A percentile compares a stretch with the other conserved stretches of the same genome.
Evolutionary conservation across 164 flowering plant species (phyloP).

Genomic region (Berberis vulgaris): DNA sequence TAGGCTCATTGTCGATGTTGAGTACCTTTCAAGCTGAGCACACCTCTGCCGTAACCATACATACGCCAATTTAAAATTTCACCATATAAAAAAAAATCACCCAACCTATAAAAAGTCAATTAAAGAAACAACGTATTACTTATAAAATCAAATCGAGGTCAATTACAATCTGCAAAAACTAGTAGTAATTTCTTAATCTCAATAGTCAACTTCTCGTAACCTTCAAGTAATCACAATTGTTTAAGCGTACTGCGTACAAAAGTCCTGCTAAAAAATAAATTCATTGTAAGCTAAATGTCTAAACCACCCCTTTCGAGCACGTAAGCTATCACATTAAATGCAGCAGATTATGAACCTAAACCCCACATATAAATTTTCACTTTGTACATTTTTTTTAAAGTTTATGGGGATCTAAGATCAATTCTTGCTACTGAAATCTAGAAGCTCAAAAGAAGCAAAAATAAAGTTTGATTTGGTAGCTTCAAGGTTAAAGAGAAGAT

Average conservation of each 20-base stretch:
- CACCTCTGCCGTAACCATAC: no score
- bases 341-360: no score
- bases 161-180: background rate
- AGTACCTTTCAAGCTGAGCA: no score
- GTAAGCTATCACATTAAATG: no score
- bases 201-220: background rate
- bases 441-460: conserved; percentile 2
- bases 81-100: no score
- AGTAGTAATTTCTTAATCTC: background rate
- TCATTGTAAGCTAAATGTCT: no score
- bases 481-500: background rate
- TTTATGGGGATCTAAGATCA: background rate
- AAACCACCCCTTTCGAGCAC: no score
- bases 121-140: background rate
- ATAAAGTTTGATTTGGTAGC: background rate
- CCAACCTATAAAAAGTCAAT: no score
- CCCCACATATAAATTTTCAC: background rate
- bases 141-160: background rate
- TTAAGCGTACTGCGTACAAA: no score
- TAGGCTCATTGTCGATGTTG: no score
- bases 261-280: no score
- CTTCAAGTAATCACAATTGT: background rate
- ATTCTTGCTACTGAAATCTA: background rate
- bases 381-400: background rate
- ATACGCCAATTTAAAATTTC: no score